Percentiles rank a stretch among this genome's conserved stretches.
These are phyloP conservation scores for Ceratocystis colombiana DNA, from an alignment of 2,329 filamentous ascomycete genomes.

Conservation along the genomic window DNA sequence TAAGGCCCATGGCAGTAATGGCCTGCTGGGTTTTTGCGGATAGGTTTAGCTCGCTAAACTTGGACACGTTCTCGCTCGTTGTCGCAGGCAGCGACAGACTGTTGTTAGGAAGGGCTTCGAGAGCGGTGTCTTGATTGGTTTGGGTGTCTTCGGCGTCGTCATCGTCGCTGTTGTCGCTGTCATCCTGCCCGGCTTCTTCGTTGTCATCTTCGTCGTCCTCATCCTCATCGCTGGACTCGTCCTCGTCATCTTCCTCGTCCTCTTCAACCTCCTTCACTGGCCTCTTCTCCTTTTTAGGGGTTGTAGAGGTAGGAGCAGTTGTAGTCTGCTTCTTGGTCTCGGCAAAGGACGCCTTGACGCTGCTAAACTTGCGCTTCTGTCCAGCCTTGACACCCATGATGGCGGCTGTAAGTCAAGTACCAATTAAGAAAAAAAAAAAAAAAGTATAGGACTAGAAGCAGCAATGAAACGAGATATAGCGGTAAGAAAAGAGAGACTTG, in stretches of 20 bases:
- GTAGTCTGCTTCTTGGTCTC: slow-evolving; percentile 27
- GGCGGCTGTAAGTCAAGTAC: slow-evolving; percentile 6
- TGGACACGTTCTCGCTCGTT: slow-evolving; percentile 52
- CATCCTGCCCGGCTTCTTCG: slow-evolving; percentile 25
- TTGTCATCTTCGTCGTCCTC: slow-evolving; percentile 27
- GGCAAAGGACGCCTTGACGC: slow-evolving; percentile 29
- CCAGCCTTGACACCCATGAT: slow-evolving; percentile 27
- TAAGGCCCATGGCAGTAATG: slow-evolving; percentile 83
- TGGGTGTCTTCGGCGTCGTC: slow-evolving; percentile 26
- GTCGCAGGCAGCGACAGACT: slow-evolving; percentile 45
- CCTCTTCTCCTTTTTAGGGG: slow-evolving; percentile 32
- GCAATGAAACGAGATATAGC: slow-evolving; percentile 6
- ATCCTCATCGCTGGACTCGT: slow-evolving; percentile 27
- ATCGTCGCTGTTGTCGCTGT: slow-evolving; percentile 21
- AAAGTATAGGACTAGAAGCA: not conserved
- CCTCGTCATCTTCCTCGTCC: slow-evolving; percentile 26
- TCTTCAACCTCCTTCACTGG: slow-evolving; percentile 28
- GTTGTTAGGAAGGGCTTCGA: slow-evolving; percentile 33
- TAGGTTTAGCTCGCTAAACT: slow-evolving; percentile 72
- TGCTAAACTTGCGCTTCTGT: slow-evolving; percentile 35
- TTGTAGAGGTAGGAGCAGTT: slow-evolving; percentile 27
- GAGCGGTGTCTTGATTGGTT: slow-evolving; percentile 31
- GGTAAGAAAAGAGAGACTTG: slow-evolving; percentile 2
- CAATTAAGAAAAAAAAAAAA: slow-evolving; percentile 14
- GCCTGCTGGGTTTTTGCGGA: slow-evolving; percentile 83